Evolutionary conservation across 805 yeast genomes (phyloP).

Genomic region (Alloascoidea africana): DNA sequence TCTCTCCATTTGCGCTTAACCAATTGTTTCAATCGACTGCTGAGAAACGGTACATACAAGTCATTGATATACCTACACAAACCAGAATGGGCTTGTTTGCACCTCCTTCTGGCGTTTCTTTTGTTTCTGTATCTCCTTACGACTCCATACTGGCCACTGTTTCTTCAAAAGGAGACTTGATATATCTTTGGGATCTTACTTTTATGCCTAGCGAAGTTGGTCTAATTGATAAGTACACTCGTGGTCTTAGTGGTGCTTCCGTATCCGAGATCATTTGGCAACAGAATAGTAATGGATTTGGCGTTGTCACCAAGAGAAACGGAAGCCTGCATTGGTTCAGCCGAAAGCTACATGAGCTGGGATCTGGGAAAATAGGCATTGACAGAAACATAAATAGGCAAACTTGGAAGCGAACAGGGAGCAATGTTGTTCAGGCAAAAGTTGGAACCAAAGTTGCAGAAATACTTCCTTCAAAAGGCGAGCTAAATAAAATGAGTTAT

Average conservation of each 20-base stretch:
- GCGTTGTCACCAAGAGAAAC: conserved; percentile 33
- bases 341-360: conserved; percentile 15
- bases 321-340: conserved; percentile 55
- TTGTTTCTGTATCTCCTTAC: conserved; percentile 43
- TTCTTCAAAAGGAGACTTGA: conserved; percentile 42
- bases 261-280: conserved; percentile 41
- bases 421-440: background rate
- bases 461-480: background rate
- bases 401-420: conserved; percentile 1
- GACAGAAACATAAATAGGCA: background rate
- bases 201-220: conserved; percentile 33
- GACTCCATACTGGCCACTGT: conserved; percentile 41
- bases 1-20: conserved; percentile 4
- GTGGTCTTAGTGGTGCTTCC: conserved; percentile 49
- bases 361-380: background rate
- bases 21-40: conserved; percentile 11
- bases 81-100: conserved; percentile 27
- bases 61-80: conserved; percentile 31
- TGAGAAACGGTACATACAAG: conserved; percentile 19
- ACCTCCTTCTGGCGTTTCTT: conserved; percentile 49
- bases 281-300: conserved; percentile 25
- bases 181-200: conserved; percentile 50
- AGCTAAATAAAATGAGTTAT: conserved; percentile 4
- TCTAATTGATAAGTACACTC: conserved; percentile 37
- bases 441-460: background rate